These are phyloP conservation scores for Moricandia arvensis DNA, from an alignment of 345 rosid genomes.

Conservation along the genomic window DNA sequence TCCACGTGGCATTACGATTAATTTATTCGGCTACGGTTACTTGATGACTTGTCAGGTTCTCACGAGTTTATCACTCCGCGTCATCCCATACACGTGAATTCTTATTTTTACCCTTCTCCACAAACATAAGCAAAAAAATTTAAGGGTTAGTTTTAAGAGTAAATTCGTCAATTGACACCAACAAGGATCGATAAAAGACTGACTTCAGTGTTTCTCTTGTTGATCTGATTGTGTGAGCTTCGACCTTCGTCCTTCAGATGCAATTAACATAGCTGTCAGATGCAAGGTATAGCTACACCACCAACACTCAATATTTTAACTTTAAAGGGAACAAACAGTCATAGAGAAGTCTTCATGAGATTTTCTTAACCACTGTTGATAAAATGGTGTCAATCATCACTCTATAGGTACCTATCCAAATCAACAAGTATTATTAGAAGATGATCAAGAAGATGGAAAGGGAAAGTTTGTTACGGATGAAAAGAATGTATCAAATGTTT, in stretches of 20 bases:
- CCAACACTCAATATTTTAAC: too few species aligned
- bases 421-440: too few species aligned
- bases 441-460: too few species aligned
- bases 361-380: not conserved
- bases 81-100: slow-evolving; percentile 4
- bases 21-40: slow-evolving; percentile 20
- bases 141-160: not conserved
- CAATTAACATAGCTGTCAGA: slow-evolving; percentile 90
- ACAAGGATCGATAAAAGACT: not conserved
- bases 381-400: not conserved
- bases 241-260: slow-evolving; percentile 94
- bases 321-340: too few species aligned
- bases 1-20: slow-evolving; percentile 19
- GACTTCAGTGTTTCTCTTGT: not conserved
- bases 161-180: not conserved
- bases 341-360: too few species aligned
- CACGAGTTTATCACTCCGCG: not conserved
- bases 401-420: slow-evolving; percentile 82
- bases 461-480: too few species aligned
- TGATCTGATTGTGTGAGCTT: slow-evolving; percentile 59
- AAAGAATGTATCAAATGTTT: too few species aligned
- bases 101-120: not conserved
- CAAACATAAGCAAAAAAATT: not conserved
- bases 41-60: slow-evolving; percentile 23
- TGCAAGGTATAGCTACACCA: slow-evolving; percentile 85